Conservation (phyloP, 768 basidiomycete genomes). For the Suillus discolor region DNA sequence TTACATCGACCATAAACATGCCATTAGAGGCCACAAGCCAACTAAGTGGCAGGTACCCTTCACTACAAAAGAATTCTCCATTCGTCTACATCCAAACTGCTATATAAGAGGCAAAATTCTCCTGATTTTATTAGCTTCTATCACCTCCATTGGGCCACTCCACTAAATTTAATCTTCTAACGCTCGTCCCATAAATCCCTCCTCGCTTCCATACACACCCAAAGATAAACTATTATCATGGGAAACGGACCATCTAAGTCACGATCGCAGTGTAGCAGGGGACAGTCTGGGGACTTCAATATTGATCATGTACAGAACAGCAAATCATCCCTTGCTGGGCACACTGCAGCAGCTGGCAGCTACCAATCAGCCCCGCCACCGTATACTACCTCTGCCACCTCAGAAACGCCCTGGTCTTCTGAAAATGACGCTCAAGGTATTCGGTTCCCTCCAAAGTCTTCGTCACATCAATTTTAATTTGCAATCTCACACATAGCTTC, state of each 20-base stretch:
- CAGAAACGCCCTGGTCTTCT: conserved; percentile 12
- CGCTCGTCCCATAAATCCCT: not conserved
- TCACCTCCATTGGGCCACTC: not conserved
- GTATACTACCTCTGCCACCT: conserved; percentile 18
- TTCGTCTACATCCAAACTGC: not conserved
- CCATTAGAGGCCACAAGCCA: no score
- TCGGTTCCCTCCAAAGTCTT: conserved; percentile 20
- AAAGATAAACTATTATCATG: conserved; percentile 13
- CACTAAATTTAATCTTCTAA: no score
- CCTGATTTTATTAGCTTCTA: not conserved
- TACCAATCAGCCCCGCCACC: conserved; percentile 25
- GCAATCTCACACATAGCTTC: conserved; percentile 24
- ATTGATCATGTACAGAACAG: conserved; percentile 8
- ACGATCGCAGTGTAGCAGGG: conserved; percentile 2
- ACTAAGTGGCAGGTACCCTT: no score
- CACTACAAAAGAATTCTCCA: not conserved
- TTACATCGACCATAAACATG: no score
- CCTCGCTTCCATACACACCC: not conserved
- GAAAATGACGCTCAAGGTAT: conserved; percentile 18
- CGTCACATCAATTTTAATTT: conserved; percentile 23
- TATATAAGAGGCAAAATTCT: not conserved
- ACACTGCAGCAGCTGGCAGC: not conserved
- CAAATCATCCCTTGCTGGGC: not conserved
- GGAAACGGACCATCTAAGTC: conserved; percentile 18
- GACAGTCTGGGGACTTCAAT: conserved; percentile 12